Percentiles rank a stretch among this genome's conserved stretches.
Evolutionary conservation across 208 protist genomes (phyloP).

Genomic region (Leishmania tropica): DNA sequence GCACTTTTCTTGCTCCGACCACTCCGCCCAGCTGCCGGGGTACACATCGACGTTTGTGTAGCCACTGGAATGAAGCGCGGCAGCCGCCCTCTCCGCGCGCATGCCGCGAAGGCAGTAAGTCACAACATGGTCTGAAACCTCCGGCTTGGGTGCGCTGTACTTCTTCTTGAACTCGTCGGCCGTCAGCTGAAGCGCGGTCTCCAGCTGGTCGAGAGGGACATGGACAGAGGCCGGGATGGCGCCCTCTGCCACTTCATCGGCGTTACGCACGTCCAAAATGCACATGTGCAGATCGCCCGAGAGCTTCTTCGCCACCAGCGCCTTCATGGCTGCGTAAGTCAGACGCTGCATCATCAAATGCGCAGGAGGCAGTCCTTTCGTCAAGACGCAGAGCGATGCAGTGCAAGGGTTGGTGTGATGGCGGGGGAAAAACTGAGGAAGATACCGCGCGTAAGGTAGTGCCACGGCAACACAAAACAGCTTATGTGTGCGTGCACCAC

Average conservation of each 20-base stretch:
- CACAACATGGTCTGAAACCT: slow-evolving; percentile 51
- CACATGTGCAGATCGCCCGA: slow-evolving; percentile 35
- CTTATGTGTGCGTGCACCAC: not conserved
- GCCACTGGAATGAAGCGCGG: slow-evolving; percentile 34
- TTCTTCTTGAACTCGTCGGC: slow-evolving; percentile 46
- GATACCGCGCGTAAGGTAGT: not conserved
- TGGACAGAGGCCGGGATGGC: slow-evolving; percentile 62
- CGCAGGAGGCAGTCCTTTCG: not conserved
- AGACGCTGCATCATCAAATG: slow-evolving; percentile 45
- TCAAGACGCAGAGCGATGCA: not conserved
- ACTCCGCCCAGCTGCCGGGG: slow-evolving; percentile 79
- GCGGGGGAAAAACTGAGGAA: not conserved
- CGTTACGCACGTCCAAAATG: slow-evolving; percentile 68
- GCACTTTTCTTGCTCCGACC: slow-evolving; percentile 47
- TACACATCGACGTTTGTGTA: slow-evolving; percentile 71
- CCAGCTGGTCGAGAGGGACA: slow-evolving; percentile 66
- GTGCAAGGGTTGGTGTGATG: not conserved
- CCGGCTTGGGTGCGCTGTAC: slow-evolving; percentile 48
- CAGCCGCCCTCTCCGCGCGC: slow-evolving; percentile 56
- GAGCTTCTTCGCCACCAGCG: slow-evolving; percentile 54
- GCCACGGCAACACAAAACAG: not conserved
- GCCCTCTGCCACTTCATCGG: slow-evolving; percentile 55
- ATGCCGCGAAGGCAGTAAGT: slow-evolving; percentile 67
- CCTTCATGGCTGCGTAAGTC: slow-evolving; percentile 58
- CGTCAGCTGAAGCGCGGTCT: slow-evolving; percentile 41